phyloP scores from a whole-genome alignment of 257 asterid genomes.

The Oldenlandia corymbosa region DNA sequence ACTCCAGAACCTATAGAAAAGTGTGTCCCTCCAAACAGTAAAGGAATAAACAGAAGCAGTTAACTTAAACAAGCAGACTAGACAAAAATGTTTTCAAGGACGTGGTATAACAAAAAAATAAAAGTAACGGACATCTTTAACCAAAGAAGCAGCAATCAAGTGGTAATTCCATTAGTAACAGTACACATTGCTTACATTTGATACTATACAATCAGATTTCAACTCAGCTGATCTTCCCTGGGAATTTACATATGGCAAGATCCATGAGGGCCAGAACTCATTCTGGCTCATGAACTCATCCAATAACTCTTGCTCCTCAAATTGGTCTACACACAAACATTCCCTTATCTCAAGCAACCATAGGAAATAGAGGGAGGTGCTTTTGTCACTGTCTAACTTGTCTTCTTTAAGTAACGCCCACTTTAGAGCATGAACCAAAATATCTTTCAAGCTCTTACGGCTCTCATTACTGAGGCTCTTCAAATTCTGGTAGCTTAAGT shows the following conservation, averaged over 20 bases:
- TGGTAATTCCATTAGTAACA: neutral
- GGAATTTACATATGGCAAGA: conserved; percentile 39
- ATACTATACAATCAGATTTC: conserved; percentile 34
- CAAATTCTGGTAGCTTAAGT: conserved; percentile 41
- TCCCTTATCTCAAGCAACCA: conserved; percentile 65
- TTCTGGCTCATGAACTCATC: conserved; percentile 54
- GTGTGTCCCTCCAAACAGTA: neutral
- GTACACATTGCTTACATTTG: conserved; percentile 49
- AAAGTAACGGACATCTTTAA: neutral
- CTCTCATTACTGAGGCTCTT: conserved; percentile 31
- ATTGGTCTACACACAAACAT: conserved; percentile 51
- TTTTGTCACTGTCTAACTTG: conserved; percentile 37
- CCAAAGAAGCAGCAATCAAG: neutral
- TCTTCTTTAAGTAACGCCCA: conserved; percentile 42
- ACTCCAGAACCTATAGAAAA: neutral
- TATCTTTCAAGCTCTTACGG: conserved; percentile 42
- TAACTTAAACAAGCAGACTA: neutral
- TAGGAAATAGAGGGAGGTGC: conserved; percentile 62
- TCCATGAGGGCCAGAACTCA: conserved; percentile 72
- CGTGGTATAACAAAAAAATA: neutral
- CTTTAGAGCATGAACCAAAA: conserved; percentile 52
- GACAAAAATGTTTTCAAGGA: neutral
- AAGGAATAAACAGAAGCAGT: neutral
- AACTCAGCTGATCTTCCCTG: conserved; percentile 34
- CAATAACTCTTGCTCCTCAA: conserved; percentile 74